Evolutionary conservation across 352 stramenopile genomes (phyloP).

Genomic region (Phytopythium chamaehyphon): DNA sequence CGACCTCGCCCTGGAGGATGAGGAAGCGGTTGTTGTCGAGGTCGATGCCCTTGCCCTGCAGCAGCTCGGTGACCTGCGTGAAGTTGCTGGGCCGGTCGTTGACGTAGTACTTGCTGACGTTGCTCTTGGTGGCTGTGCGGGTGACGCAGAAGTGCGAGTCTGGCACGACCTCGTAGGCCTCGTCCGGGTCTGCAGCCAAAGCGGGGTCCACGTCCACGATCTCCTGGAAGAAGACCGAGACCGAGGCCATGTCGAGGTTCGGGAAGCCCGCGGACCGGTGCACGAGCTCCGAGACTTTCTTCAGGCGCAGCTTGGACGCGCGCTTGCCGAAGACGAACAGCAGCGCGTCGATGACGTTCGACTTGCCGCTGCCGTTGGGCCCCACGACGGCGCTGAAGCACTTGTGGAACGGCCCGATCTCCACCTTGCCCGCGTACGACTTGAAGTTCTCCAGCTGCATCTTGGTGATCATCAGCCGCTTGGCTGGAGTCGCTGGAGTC

Average conservation of each 20-base stretch:
- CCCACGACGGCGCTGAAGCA: constrained; percentile 98
- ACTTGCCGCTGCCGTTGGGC: constrained; percentile 99
- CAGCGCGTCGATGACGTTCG: constrained; percentile 99
- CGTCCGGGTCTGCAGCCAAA: constrained; percentile 45
- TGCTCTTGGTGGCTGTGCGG: constrained; percentile 91
- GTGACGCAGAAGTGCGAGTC: constrained; percentile 91
- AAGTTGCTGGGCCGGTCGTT: constrained; percentile 93
- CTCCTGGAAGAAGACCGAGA: constrained; percentile 98
- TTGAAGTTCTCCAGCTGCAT: constrained; percentile 99
- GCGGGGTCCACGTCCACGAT: constrained; percentile 85
- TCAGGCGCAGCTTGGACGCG: constrained; percentile 95
- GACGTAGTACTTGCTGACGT: constrained; percentile 97
- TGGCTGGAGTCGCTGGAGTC: constrained; percentile 23
- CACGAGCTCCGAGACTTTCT: constrained; percentile 98
- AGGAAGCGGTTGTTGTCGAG: constrained; percentile 99
- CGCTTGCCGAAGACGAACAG: constrained; percentile 99
- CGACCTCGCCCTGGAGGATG: constrained; percentile 95
- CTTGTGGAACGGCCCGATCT: constrained; percentile 99
- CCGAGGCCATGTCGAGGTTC: constrained; percentile 91
- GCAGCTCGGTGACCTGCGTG: constrained; percentile 92
- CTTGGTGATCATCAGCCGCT: constrained; percentile 96
- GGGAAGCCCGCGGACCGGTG: constrained; percentile 93
- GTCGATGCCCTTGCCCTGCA: constrained; percentile 96
- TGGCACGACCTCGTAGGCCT: constrained; percentile 93
- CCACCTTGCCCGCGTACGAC: constrained; percentile 95